Evolutionary conservation across 148 eudicot species (phyloP), one percentile per base, ranked within the genome.

Genomic region (Rhododendron griersonianum): DNA sequence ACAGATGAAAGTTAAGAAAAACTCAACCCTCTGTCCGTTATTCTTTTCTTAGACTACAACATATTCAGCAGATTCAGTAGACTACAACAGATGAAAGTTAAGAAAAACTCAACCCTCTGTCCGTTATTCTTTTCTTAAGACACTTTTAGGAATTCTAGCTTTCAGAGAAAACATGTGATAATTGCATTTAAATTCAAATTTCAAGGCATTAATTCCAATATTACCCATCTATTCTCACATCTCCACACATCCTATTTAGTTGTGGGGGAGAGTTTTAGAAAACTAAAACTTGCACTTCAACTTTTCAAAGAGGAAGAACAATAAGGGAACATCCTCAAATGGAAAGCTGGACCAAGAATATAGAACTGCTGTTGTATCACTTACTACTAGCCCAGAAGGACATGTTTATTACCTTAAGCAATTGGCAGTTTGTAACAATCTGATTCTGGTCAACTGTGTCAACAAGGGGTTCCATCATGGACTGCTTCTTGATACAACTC

Each of bases 361-460:
- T 67, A 67, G 15, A 67, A 25, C 33, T 25, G 74, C 13, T 25
- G 33, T 11, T 10, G 14, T 65, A 63, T 4, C 33, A 80, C 15
- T 55, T 14, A 21, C 57, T 44, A 76, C 57, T 44, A 76, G 65
- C 44, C 87, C 2, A 65, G 51, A 5, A 47, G 75, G 13, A 18
- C n/a, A 83, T 8, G 25, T 39, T 33, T 67, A 88, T 45, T 25
- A 98, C 99, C 96, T 98, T 95, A 44, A 98, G 98, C 55, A 93
- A 84, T 51, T 95, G 98, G 88, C 92, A 89, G 87, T 93, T 94
- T 47, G 99, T 95, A 87, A 98, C 99, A 41, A 98, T 91, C 89
- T 98, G 99, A 78, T 98, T 98, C 92, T 94, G 94, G 86, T 94
- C 93, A 45, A 98, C 98, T 16, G 92, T 94, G 91, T 98, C 99